These are phyloP conservation scores for Fusarium multiceps DNA, from an alignment of 2,329 filamentous ascomycete genomes.

Conservation along the genomic window DNA sequence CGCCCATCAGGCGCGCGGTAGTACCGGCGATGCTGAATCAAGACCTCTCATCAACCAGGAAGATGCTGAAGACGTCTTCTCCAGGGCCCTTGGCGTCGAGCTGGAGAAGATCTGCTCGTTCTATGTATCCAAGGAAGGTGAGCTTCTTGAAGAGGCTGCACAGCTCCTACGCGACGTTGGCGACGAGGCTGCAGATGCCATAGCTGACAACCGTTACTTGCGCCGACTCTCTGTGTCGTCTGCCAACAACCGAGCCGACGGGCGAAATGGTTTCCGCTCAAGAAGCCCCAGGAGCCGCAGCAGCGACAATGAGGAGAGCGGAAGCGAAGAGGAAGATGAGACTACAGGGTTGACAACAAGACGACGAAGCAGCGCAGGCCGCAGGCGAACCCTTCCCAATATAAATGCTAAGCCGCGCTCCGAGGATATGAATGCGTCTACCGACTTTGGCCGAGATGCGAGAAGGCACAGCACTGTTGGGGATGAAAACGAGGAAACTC, in stretches of 20 bases:
- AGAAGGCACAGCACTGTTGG: slow-evolving; percentile 74
- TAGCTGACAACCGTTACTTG: slow-evolving; percentile 55
- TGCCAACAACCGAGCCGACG: slow-evolving; percentile 22
- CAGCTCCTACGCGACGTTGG: slow-evolving; percentile 80
- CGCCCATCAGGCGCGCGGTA: slow-evolving; percentile 68
- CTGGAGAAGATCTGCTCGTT: slow-evolving; percentile 95
- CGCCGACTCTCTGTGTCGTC: slow-evolving; percentile 48
- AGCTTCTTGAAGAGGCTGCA: slow-evolving; percentile 84
- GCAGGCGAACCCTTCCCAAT: slow-evolving; percentile 54
- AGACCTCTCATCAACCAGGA: slow-evolving; percentile 80
- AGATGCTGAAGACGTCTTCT: slow-evolving; percentile 85
- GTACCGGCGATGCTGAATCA: slow-evolving; percentile 78
- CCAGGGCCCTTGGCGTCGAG: slow-evolving; percentile 84
- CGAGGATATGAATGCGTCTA: slow-evolving; percentile 70
- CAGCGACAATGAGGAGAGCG: slow-evolving; percentile 71
- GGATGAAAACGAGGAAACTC: slow-evolving; percentile 81
- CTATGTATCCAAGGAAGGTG: slow-evolving; percentile 87
- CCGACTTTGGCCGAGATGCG: slow-evolving; percentile 62
- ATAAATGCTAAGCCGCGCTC: slow-evolving; percentile 53
- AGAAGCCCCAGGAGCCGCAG: slow-evolving; percentile 56
- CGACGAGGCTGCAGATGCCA: slow-evolving; percentile 69
- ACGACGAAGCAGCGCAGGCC: slow-evolving; percentile 54
- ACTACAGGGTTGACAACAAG: slow-evolving; percentile 65
- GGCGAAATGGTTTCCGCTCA: slow-evolving; percentile 39
- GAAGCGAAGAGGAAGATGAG: slow-evolving; percentile 73